These are phyloP conservation scores for Diplodia intermedia DNA, from an alignment of 2,329 filamentous ascomycete species.

Conservation along the genomic window DNA sequence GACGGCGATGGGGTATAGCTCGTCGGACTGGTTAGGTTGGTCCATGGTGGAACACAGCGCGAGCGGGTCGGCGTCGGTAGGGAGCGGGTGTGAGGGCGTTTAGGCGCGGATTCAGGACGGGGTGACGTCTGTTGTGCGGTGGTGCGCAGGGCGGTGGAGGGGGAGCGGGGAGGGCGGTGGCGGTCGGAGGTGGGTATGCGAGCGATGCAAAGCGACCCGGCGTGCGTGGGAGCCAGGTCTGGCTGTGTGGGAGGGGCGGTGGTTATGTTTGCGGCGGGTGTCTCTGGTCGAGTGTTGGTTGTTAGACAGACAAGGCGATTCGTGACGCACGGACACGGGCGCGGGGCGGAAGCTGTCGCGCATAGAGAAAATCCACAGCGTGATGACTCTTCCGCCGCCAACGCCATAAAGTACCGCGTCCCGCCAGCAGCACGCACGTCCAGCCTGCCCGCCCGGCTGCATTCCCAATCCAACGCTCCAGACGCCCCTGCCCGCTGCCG, in stretches of 20 bases:
- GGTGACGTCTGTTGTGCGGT: constrained; percentile 32
- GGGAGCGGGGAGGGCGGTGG: constrained; percentile 23
- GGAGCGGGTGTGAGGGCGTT: constrained; percentile 17
- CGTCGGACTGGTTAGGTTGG: constrained; percentile 88
- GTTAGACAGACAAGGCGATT: constrained; percentile 33
- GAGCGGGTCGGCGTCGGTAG: constrained; percentile 43
- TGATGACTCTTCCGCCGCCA: constrained; percentile 31
- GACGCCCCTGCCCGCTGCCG: constrained; percentile 8
- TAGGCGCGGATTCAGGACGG: constrained; percentile 27
- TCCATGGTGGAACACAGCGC: constrained; percentile 68
- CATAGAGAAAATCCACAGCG: constrained; percentile 30
- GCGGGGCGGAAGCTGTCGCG: constrained; percentile 33
- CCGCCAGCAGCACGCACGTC: constrained; percentile 1
- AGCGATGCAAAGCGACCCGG: constrained; percentile 31
- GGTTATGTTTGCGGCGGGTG: constrained; percentile 33
- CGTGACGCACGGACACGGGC: constrained; percentile 30
- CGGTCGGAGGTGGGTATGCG: constrained; percentile 8
- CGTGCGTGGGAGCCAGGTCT: constrained; percentile 24
- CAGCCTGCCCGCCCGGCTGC: not conserved
- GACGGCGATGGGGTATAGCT: constrained; percentile 99
- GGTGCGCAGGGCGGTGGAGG: constrained; percentile 29
- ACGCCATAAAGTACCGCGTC: constrained; percentile 22
- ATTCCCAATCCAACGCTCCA: not conserved
- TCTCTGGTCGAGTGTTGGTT: constrained; percentile 33
- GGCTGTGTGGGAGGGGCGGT: constrained; percentile 27